Evolutionary conservation across 2,329 filamentous ascomycete species (phyloP), one percentile per base, ranked within the genome.

Genomic region (Curvularia sp.): DNA sequence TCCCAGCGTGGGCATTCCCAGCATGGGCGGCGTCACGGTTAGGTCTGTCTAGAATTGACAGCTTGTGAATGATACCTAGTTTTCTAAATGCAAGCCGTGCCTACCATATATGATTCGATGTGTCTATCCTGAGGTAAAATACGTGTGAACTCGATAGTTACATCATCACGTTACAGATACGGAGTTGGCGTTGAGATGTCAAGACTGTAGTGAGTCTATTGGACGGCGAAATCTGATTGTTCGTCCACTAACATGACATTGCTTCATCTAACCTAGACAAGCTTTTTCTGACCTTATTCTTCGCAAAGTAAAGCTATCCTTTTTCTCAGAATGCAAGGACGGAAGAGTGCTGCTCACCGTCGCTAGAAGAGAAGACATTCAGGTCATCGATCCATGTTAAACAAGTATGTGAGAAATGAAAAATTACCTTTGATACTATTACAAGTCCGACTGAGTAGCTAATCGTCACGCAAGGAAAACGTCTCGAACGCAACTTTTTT

Each of bases 21-120:
- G 68, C 72, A 75, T 76, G 70, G 71, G 68, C 63, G 74, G 74
- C 73, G 74, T 77, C 72, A 72, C 69, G 73, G 68, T 71, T 72
- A 72, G 70, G 68, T 67, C 65, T 73, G 65, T 73, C 70, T 52
- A 59, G 64, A 59, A 65, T 65, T 63, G 66, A 67, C 67, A 74
- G 70, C 68, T 63, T 65, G 69, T 71, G 67, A 75, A 75, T 75
- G 72, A 74, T 71, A 74, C 69, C 71, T 74, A 75, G 65, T 71
- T 70, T 72, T 73, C 65, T 63, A 68, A 74, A 73, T 73, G 69
- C 66, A 71, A 73, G 58, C 67, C 63, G 64, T 70, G 65, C 67
- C 67, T 64, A 57, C 62, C 60, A 62, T 48, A 7, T 6, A 30
- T 23, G 28, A 5, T 43, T 36, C 3, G 23, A 18, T 8, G 19